Evolutionary conservation across 2,329 filamentous ascomycete genomes (phyloP).

Genomic region (Neurospora crassa): DNA sequence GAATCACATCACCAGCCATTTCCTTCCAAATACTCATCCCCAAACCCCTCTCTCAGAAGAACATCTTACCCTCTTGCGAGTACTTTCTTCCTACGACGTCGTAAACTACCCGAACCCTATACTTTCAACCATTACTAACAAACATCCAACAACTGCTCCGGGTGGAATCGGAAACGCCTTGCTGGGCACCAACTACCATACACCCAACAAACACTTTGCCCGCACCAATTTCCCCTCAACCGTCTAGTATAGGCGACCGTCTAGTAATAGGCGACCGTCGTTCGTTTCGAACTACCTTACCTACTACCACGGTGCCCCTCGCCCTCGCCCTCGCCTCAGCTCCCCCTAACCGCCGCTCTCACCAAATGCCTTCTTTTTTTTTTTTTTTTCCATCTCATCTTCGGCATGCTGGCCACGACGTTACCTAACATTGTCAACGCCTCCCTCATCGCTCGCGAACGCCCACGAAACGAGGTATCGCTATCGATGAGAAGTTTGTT

Average conservation of each 20-base stretch:
- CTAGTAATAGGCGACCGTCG: no score
- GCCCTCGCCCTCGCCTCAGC: no score
- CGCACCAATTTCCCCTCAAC: no score
- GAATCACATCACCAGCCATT: slow-evolving; percentile 11
- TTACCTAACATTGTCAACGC: slow-evolving; percentile 73
- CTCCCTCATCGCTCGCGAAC: slow-evolving; percentile 43
- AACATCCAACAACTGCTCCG: neutral
- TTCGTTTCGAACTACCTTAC: no score
- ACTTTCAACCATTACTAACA: no score
- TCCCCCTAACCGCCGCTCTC: slow-evolving; percentile 64
- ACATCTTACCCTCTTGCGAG: slow-evolving; percentile 56
- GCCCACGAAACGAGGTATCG: slow-evolving; percentile 71
- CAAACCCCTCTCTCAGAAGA: slow-evolving; percentile 69
- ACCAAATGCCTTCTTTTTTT: slow-evolving; percentile 66
- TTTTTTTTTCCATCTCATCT: slow-evolving; percentile 53
- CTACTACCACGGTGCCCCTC: no score
- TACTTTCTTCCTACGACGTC: slow-evolving; percentile 57
- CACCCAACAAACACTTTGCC: slow-evolving; percentile 59
- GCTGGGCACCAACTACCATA: slow-evolving; percentile 56
- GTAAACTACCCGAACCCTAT: slow-evolving; percentile 49
- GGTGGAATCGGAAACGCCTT: slow-evolving; percentile 58
- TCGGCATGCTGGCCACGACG: slow-evolving; percentile 55
- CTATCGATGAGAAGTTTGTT: slow-evolving; percentile 63
- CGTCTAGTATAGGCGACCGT: no score
- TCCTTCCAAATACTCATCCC: slow-evolving; percentile 55